Percentiles rank a stretch among this genome's conserved stretches.
Evolutionary conservation across 495 filamentous ascomycete species (phyloP).

Genomic region (Aspergillus asperescens): DNA sequence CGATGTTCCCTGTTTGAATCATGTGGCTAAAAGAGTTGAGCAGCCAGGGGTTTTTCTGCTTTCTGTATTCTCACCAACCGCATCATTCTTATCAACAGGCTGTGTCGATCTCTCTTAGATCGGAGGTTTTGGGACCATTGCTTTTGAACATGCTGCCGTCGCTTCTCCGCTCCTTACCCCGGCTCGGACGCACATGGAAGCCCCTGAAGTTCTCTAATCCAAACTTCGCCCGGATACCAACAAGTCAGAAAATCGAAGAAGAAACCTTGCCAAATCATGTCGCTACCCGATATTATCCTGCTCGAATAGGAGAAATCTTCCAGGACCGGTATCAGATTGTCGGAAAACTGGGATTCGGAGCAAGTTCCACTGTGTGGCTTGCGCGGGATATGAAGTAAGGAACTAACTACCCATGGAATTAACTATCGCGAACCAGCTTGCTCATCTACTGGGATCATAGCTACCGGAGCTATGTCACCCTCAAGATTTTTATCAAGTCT

Average conservation of each 20-base stretch:
- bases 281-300: conserved; percentile 9
- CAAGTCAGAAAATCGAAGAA: conserved; percentile 18
- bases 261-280: conserved; percentile 10
- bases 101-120: too few species aligned
- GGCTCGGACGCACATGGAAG: conserved; percentile 9
- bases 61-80: too few species aligned
- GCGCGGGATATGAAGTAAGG: conserved; percentile 32
- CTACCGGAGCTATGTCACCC: conserved; percentile 4
- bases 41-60: too few species aligned
- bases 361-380: conserved; percentile 32
- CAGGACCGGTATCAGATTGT: conserved; percentile 6
- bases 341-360: conserved; percentile 18
- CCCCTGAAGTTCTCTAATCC: conserved; percentile 20
- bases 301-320: conserved; percentile 9
- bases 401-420: too few species aligned
- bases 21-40: too few species aligned
- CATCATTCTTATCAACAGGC: too few species aligned
- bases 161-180: too few species aligned
- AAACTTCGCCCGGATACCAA: conserved; percentile 12
- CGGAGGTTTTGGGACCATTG: too few species aligned
- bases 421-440: neutral
- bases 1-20: too few species aligned
- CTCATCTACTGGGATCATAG: conserved; percentile 1
- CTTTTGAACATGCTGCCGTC: too few species aligned
- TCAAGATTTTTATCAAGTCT: conserved; percentile 33